These are phyloP conservation scores for Erysimum cheiri DNA, from an alignment of 441 rosid genomes.

Conservation along the genomic window DNA sequence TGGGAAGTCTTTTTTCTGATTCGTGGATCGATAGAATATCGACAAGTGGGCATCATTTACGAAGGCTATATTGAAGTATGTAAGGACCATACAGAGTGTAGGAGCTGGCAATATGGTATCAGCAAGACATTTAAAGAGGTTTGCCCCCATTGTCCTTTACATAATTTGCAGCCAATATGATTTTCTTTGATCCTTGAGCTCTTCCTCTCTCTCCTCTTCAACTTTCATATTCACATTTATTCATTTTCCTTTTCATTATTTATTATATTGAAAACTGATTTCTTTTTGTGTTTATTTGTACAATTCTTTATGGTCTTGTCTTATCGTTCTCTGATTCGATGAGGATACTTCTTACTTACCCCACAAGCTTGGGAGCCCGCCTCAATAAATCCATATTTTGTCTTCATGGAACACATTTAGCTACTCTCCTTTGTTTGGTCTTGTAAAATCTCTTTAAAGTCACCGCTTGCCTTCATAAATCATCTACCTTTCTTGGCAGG, in stretches of 20 bases:
- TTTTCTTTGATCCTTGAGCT: slow-evolving; percentile 43
- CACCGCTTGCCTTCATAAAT: slow-evolving; percentile 52
- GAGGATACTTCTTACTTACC: slow-evolving; percentile 41
- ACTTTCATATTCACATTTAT: slow-evolving; percentile 45
- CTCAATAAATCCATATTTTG: slow-evolving; percentile 41
- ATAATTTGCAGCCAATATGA: slow-evolving; percentile 51
- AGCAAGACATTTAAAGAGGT: slow-evolving; percentile 50
- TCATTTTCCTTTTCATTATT: background rate
- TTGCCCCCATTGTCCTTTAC: slow-evolving; percentile 59
- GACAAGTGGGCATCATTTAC: slow-evolving; percentile 55
- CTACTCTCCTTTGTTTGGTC: slow-evolving; percentile 34
- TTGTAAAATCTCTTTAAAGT: slow-evolving; percentile 50
- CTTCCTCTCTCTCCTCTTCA: slow-evolving; percentile 29
- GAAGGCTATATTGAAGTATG: slow-evolving; percentile 52
- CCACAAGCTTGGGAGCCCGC: slow-evolving; percentile 46
- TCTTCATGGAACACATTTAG: slow-evolving; percentile 33
- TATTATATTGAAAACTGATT: slow-evolving; percentile 14
- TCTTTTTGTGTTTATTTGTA: slow-evolving; percentile 36
- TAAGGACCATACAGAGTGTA: slow-evolving; percentile 66
- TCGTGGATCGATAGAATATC: slow-evolving; percentile 35
- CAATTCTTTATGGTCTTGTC: slow-evolving; percentile 45
- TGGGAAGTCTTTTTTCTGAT: slow-evolving; percentile 6
- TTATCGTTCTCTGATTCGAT: slow-evolving; percentile 46
- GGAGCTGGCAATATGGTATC: slow-evolving; percentile 64
- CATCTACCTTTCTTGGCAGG: slow-evolving; percentile 64